These are phyloP conservation scores for Eragrostis curvula DNA, from an alignment of 176 grass and related monocot genomes.

Conservation along the genomic window DNA sequence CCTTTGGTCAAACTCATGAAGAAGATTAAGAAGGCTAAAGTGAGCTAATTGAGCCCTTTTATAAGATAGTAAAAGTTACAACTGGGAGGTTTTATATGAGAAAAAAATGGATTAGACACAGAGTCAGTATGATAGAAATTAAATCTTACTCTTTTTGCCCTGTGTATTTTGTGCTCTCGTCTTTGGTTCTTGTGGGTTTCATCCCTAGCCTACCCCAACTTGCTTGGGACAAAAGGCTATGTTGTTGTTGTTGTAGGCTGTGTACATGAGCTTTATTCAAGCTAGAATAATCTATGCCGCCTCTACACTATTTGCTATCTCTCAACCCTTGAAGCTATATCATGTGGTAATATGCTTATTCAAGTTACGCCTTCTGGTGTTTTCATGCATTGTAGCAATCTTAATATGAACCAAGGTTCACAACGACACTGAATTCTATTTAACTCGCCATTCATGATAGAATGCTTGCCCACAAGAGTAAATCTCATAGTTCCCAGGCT, in stretches of 20 bases:
- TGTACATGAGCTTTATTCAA: not conserved
- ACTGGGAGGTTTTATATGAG: no score
- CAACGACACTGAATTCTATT: not conserved
- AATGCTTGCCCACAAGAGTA: not conserved
- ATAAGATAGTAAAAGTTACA: not conserved
- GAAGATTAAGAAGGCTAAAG: not conserved
- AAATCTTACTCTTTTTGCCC: no score
- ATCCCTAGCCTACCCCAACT: no score
- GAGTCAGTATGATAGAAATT: not conserved
- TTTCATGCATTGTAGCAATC: not conserved
- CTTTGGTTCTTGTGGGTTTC: no score
- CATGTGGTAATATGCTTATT: not conserved
- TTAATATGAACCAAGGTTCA: not conserved
- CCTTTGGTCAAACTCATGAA: not conserved
- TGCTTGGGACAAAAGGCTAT: no score
- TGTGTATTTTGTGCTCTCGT: no score
- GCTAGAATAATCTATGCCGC: not conserved
- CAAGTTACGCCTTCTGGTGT: not conserved
- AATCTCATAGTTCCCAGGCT: no score
- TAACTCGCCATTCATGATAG: slow-evolving; percentile 2
- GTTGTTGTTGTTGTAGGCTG: no score
- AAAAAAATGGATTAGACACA: not conserved
- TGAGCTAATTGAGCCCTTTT: not conserved
- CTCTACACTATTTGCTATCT: not conserved
- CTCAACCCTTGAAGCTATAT: not conserved